phyloP scores from a whole-genome alignment of 1,284 basidiomycete genomes.

The Tilletia walkeri region DNA sequence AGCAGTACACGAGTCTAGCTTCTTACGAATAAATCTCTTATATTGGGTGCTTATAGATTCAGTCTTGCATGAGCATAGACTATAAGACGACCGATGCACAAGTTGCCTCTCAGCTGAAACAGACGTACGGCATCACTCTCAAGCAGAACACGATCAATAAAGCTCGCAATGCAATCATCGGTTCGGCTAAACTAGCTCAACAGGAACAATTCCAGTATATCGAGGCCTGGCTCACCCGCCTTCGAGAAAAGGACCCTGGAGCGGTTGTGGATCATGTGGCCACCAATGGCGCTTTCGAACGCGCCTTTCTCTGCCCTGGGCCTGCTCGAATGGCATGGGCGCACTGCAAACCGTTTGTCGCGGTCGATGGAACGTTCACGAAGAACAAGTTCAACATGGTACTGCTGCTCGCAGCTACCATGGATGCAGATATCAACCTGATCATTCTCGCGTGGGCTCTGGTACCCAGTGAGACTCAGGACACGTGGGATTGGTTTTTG shows the following conservation, averaged over 20 bases:
- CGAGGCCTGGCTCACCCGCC: background rate
- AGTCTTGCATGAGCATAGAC: background rate
- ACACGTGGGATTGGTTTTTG: background rate
- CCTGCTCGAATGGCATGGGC: background rate
- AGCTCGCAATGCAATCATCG: background rate
- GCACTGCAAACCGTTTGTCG: background rate
- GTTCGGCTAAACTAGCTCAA: background rate
- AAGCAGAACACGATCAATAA: background rate
- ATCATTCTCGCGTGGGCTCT: slow-evolving; percentile 4
- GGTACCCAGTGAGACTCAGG: background rate
- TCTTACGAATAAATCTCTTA: background rate
- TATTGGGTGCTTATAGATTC: background rate
- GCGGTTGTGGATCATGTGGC: background rate
- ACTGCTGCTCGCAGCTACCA: background rate
- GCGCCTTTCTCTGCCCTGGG: background rate
- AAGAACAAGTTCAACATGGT: background rate
- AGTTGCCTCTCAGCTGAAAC: background rate
- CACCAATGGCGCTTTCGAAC: background rate
- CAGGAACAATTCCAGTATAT: background rate
- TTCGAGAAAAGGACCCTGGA: background rate
- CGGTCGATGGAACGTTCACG: background rate
- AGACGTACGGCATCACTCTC: background rate
- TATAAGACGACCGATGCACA: background rate
- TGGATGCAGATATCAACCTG: background rate
- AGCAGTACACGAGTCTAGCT: background rate